Conservation (phyloP, 2,329 filamentous ascomycete species). For the Epichloe brachyelytri region DNA sequence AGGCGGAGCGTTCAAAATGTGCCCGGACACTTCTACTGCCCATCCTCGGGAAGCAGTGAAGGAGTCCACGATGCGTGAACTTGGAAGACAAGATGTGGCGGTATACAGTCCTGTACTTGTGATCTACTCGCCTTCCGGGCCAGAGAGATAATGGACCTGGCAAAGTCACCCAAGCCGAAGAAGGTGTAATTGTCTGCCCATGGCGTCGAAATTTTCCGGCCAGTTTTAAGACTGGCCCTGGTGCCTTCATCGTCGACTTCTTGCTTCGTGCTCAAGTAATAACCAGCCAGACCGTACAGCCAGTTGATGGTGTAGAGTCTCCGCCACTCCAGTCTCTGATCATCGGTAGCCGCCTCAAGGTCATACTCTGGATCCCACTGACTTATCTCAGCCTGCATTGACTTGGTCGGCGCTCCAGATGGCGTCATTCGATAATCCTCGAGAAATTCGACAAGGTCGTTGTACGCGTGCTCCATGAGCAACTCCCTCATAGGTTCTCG, state of each 20-base stretch:
- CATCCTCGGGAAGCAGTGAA: constrained; percentile 31
- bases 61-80: constrained; percentile 38
- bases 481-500: constrained; percentile 29
- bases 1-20: background rate
- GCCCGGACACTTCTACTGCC: constrained; percentile 13
- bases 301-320: constrained; percentile 36
- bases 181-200: constrained; percentile 18
- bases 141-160: constrained; percentile 27
- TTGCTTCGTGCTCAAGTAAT: constrained; percentile 19
- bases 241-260: background rate
- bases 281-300: constrained; percentile 38
- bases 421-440: constrained; percentile 30
- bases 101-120: constrained; percentile 25
- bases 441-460: constrained; percentile 30
- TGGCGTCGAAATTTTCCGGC: constrained; percentile 8
- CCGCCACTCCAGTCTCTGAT: constrained; percentile 31
- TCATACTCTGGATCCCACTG: constrained; percentile 30
- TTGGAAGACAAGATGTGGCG: constrained; percentile 35
- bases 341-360: constrained; percentile 22
- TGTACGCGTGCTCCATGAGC: constrained; percentile 28
- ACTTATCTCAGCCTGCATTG: constrained; percentile 24
- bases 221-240: background rate
- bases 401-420: constrained; percentile 32
- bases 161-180: constrained; percentile 34
- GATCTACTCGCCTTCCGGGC: constrained; percentile 30